Percentiles rank a stretch among this genome's conserved stretches.
phyloP scores from a whole-genome alignment of 768 basidiomycete species.

The Chalciporus pseudorubinellus region DNA sequence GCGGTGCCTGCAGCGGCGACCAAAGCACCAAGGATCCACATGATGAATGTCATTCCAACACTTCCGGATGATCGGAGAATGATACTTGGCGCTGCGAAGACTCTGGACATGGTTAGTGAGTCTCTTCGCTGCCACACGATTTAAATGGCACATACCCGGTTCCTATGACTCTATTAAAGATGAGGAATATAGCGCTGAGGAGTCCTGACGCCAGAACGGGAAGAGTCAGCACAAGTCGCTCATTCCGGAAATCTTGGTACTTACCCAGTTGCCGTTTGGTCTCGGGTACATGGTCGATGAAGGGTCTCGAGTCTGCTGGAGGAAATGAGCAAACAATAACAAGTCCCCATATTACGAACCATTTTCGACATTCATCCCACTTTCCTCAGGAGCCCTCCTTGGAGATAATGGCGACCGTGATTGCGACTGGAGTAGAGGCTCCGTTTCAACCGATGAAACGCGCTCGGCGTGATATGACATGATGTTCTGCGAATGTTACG shows the following conservation, averaged over 20 bases:
- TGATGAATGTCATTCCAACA: slow-evolving; percentile 61
- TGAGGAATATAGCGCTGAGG: slow-evolving; percentile 57
- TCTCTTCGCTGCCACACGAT: not conserved
- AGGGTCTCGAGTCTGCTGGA: slow-evolving; percentile 3
- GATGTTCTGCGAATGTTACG: not conserved
- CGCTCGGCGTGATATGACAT: slow-evolving; percentile 5
- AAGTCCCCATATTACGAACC: slow-evolving; percentile 9
- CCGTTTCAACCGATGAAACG: slow-evolving; percentile 11
- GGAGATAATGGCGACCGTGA: not conserved
- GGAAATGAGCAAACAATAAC: not conserved
- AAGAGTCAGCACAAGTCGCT: not conserved
- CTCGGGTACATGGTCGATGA: slow-evolving; percentile 47
- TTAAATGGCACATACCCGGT: slow-evolving; percentile 47
- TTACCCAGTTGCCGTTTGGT: slow-evolving; percentile 51
- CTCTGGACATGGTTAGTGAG: slow-evolving; percentile 41
- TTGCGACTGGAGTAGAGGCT: slow-evolving; percentile 18
- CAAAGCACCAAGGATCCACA: slow-evolving; percentile 69
- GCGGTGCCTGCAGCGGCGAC: slow-evolving; percentile 66
- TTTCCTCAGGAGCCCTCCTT: not conserved
- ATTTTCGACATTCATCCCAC: slow-evolving; percentile 2
- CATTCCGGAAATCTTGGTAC: slow-evolving; percentile 10
- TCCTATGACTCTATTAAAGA: slow-evolving; percentile 76
- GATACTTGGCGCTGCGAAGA: slow-evolving; percentile 68
- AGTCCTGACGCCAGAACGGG: slow-evolving; percentile 11
- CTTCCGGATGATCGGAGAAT: slow-evolving; percentile 68